A percentile compares a stretch with the other conserved stretches of the same genome.
These are phyloP conservation scores for Eucalyptus camaldulensis DNA, from an alignment of 345 rosid genomes.

Conservation along the genomic window DNA sequence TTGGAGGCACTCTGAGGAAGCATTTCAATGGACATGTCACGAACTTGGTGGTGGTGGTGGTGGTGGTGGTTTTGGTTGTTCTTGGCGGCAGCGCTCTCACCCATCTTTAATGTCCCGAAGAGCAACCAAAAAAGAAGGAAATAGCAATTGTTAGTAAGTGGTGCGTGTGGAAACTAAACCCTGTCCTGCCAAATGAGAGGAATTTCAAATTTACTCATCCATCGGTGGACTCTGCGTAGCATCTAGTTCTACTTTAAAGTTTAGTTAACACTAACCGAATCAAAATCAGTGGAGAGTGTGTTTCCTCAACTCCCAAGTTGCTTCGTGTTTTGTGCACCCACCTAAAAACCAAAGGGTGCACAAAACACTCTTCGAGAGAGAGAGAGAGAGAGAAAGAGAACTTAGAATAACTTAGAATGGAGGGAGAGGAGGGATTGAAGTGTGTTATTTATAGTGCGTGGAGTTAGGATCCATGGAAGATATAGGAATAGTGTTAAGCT, in stretches of 20 bases:
- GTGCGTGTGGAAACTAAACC: background rate
- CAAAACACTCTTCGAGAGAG: background rate
- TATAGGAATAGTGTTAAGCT: background rate
- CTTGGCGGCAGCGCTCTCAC: conserved; percentile 30
- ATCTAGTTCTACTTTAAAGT: background rate
- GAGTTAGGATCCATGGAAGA: background rate
- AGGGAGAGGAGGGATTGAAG: background rate
- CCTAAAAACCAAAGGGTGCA: background rate
- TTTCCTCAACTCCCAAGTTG: background rate
- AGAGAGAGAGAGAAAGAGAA: background rate
- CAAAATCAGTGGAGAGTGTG: background rate
- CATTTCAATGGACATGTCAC: conserved; percentile 12
- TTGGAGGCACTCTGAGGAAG: conserved; percentile 20
- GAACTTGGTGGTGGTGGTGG: conserved; percentile 18
- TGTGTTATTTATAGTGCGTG: background rate
- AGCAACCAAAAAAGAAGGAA: background rate
- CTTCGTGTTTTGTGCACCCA: background rate
- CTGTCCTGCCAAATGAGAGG: background rate
- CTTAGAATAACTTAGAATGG: background rate
- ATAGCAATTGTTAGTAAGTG: background rate
- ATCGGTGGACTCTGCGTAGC: background rate
- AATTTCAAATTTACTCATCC: background rate
- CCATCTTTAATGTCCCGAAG: conserved; percentile 15
- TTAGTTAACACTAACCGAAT: background rate
- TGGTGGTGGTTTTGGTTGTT: conserved; percentile 10